Evolutionary conservation across 1,284 basidiomycete genomes (phyloP).

Genomic region (Boletellus dicymbophilus): DNA sequence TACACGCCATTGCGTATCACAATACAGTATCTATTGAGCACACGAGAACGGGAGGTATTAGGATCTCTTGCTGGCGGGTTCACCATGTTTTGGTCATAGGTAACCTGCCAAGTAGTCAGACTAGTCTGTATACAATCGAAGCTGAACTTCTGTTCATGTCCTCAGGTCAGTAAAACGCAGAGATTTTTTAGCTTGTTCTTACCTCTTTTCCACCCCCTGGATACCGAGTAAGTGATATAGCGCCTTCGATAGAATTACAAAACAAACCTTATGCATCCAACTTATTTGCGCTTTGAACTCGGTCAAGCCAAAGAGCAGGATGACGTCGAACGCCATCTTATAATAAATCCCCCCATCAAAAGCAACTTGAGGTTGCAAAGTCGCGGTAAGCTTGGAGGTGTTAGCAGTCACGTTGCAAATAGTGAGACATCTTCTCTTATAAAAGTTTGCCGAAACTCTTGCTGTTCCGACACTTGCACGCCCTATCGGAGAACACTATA

Average conservation of each 20-base stretch:
- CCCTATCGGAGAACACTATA: conserved; percentile 21
- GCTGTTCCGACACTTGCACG: conserved; percentile 30
- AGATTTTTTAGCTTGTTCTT: not conserved
- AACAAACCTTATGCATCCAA: not conserved
- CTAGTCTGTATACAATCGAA: not conserved
- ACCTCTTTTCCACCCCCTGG: not conserved
- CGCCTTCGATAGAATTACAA: not conserved
- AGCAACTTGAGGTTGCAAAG: not conserved
- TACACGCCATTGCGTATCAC: no score
- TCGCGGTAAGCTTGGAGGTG: conserved; percentile 6
- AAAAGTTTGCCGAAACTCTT: conserved; percentile 30
- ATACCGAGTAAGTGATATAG: not conserved
- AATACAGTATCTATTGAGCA: no score
- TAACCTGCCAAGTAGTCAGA: no score
- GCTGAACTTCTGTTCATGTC: not conserved
- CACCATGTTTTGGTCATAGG: no score
- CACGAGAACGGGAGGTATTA: no score
- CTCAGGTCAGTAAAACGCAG: not conserved
- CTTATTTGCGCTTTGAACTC: conserved; percentile 19
- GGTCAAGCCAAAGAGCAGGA: conserved; percentile 20
- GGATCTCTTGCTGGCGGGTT: no score
- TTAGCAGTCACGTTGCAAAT: conserved; percentile 3
- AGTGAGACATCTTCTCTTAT: not conserved
- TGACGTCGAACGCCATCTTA: not conserved
- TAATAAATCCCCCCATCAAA: conserved; percentile 7